phyloP scores from a whole-genome alignment of 2,329 filamentous ascomycete species.

The Elsinoe necatrix region DNA sequence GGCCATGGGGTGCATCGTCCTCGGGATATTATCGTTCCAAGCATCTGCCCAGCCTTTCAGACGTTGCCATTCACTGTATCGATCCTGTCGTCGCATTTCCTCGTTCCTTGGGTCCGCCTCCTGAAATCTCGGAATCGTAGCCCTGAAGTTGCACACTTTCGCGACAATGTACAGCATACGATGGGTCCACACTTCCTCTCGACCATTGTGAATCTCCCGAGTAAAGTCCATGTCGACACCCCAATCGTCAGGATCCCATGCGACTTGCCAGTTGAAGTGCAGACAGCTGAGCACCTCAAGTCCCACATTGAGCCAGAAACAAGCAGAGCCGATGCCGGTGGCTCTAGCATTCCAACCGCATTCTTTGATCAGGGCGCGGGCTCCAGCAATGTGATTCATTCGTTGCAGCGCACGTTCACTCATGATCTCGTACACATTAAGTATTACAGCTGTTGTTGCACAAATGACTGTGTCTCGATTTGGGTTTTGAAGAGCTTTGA shows the following conservation, averaged over 20 bases:
- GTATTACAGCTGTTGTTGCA: slow-evolving; percentile 75
- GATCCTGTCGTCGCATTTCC: slow-evolving; percentile 54
- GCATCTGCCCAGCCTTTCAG: slow-evolving; percentile 74
- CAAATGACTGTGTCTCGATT: slow-evolving; percentile 77
- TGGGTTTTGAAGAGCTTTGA: slow-evolving; percentile 71
- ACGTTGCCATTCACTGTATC: slow-evolving; percentile 66
- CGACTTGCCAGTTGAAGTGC: slow-evolving; percentile 75
- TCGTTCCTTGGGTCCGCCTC: slow-evolving; percentile 54
- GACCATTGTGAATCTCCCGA: slow-evolving; percentile 48
- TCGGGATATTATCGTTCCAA: slow-evolving; percentile 71
- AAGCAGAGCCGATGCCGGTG: slow-evolving; percentile 71
- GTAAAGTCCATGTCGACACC: slow-evolving; percentile 70
- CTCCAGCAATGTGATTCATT: slow-evolving; percentile 86
- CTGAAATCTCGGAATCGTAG: slow-evolving; percentile 55
- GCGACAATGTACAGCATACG: slow-evolving; percentile 82
- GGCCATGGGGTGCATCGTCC: slow-evolving; percentile 79
- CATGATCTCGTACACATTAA: slow-evolving; percentile 93
- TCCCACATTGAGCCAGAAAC: slow-evolving; percentile 88
- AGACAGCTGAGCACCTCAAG: slow-evolving; percentile 87
- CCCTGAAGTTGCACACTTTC: slow-evolving; percentile 78
- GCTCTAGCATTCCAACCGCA: slow-evolving; percentile 80
- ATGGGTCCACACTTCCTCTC: slow-evolving; percentile 80
- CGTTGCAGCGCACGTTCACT: slow-evolving; percentile 66
- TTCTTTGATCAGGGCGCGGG: slow-evolving; percentile 76
- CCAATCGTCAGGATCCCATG: slow-evolving; percentile 89